These are phyloP conservation scores for Hamamelis virginiana DNA, from an alignment of 164 flowering plant species.

Conservation along the genomic window DNA sequence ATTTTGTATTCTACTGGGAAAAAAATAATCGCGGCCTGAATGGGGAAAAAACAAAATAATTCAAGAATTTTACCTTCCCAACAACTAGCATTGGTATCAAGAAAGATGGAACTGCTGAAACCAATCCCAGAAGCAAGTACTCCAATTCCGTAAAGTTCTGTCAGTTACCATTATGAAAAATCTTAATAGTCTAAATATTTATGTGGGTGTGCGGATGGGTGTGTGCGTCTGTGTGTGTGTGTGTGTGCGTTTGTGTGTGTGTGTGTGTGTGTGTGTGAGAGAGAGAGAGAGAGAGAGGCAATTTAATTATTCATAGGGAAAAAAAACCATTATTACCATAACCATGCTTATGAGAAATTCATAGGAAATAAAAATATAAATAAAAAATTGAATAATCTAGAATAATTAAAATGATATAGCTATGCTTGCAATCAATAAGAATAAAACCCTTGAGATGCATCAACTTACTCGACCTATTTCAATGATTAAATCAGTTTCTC, in stretches of 20 bases:
- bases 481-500: too few relatives aligned
- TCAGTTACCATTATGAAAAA: constrained; percentile 8
- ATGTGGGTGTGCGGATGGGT: too few relatives aligned
- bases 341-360: too few relatives aligned
- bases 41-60: neutral
- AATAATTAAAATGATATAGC: too few relatives aligned
- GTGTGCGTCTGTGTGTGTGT: too few relatives aligned
- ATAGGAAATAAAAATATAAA: too few relatives aligned
- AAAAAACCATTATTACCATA: neutral
- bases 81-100: constrained; percentile 62
- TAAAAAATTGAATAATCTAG: too few relatives aligned
- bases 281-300: neutral
- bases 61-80: constrained; percentile 60
- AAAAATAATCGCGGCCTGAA: neutral
- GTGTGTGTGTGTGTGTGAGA: too few relatives aligned
- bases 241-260: too few relatives aligned
- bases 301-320: neutral
- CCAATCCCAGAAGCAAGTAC: constrained; percentile 75
- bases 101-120: constrained; percentile 83
- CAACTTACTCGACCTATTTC: too few relatives aligned
- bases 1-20: neutral
- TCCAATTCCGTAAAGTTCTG: constrained; percentile 87
- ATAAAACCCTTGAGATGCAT: too few relatives aligned
- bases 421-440: too few relatives aligned
- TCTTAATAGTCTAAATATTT: neutral